Conservation (phyloP, 2,329 filamentous ascomycete genomes). For the Botrytis aclada region DNA sequence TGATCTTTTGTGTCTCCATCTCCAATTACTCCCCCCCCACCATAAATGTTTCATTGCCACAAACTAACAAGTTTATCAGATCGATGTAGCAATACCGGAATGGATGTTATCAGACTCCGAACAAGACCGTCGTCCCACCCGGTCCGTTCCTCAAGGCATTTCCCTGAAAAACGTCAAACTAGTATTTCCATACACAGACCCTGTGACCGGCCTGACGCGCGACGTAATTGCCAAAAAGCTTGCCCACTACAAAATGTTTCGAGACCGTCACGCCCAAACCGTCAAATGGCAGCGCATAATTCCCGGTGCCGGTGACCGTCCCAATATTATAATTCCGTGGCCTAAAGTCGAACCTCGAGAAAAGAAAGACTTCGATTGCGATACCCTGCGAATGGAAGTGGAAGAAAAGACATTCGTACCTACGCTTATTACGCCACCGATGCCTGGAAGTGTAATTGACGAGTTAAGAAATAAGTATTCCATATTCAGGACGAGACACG, state of each 20-base stretch:
- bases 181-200: conserved; percentile 70
- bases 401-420: conserved; percentile 75
- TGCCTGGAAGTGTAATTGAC: conserved; percentile 75
- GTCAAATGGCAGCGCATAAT: conserved; percentile 58
- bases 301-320: conserved; percentile 49
- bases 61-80: conserved; percentile 31
- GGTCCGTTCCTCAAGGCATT: conserved; percentile 41
- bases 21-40: not conserved
- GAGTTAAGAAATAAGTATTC: conserved; percentile 84
- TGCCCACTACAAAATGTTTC: conserved; percentile 49
- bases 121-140: conserved; percentile 41
- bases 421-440: conserved; percentile 72
- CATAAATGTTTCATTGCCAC: not conserved
- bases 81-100: conserved; percentile 43
- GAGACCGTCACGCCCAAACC: conserved; percentile 50
- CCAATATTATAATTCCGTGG: conserved; percentile 75
- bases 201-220: conserved; percentile 58
- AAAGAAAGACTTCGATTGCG: conserved; percentile 54
- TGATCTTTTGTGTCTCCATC: not conserved
- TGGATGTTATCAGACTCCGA: conserved; percentile 43
- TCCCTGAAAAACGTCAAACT: conserved; percentile 74
- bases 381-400: conserved; percentile 74
- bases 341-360: conserved; percentile 54
- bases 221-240: conserved; percentile 79
- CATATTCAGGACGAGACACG: conserved; percentile 77